Evolutionary conservation across 139 green algal species (phyloP).

Genomic region (Raphidocelis subcapitata): DNA sequence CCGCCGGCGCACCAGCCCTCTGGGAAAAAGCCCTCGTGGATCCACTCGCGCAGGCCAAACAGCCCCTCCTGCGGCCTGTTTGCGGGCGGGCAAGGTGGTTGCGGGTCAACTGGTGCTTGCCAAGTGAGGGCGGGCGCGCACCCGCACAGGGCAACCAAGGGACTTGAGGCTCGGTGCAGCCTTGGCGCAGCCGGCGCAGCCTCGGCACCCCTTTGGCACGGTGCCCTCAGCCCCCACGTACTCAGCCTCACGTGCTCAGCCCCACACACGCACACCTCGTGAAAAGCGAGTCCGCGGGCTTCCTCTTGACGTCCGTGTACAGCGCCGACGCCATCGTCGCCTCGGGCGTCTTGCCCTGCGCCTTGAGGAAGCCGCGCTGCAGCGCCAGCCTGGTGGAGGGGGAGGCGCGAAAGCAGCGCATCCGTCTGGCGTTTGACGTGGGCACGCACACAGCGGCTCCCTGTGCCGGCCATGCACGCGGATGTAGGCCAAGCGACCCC

Average conservation of each 20-base stretch:
- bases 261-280: constrained; percentile 27
- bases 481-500: not conserved
- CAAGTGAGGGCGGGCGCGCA: too few species aligned
- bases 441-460: not conserved
- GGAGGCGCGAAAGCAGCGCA: not conserved
- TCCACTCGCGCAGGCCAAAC: constrained; percentile 82
- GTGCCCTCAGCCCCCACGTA: too few species aligned
- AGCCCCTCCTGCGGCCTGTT: constrained; percentile 72
- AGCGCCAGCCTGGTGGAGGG: constrained; percentile 44
- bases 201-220: too few species aligned
- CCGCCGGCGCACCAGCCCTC: constrained; percentile 28
- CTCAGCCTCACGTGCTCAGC: too few species aligned
- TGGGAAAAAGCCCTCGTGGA: constrained; percentile 60
- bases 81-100: too few species aligned
- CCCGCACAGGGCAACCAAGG: too few species aligned
- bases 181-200: too few species aligned
- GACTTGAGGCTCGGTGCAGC: too few species aligned
- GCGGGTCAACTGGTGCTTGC: too few species aligned
- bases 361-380: constrained; percentile 62
- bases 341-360: constrained; percentile 79
- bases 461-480: not conserved
- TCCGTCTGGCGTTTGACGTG: not conserved
- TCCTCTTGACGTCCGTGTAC: constrained; percentile 86
- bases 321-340: constrained; percentile 85
- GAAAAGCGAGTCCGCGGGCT: constrained; percentile 62